These are phyloP conservation scores for Colletotrichum gigasporum DNA, from an alignment of 2,329 filamentous ascomycete species.

Conservation along the genomic window DNA sequence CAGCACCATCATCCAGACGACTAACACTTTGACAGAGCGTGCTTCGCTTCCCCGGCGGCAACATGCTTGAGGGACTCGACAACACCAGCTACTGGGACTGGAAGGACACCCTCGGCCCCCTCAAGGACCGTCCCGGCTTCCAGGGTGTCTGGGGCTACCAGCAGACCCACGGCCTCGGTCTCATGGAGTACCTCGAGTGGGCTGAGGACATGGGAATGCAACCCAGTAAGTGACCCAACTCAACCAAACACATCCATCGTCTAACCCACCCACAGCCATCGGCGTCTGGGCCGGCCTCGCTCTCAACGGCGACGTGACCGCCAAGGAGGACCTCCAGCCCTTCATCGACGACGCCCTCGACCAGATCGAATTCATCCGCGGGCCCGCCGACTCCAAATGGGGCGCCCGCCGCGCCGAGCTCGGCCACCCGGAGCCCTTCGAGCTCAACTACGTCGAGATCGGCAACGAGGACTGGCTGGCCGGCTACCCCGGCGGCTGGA, in stretches of 20 bases:
- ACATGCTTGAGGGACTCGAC: constrained; percentile 63
- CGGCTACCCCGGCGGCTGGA: constrained; percentile 54
- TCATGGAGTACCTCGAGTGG: constrained; percentile 70
- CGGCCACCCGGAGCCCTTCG: constrained; percentile 70
- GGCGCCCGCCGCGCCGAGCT: constrained; percentile 66
- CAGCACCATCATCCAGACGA: background rate
- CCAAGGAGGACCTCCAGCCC: constrained; percentile 60
- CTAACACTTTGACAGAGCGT: constrained; percentile 46
- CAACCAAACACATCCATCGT: background rate
- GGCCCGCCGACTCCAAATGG: constrained; percentile 61
- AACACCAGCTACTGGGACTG: constrained; percentile 58
- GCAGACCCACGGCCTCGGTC: constrained; percentile 69
- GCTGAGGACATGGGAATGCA: constrained; percentile 68
- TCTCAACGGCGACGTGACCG: constrained; percentile 61
- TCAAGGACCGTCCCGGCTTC: constrained; percentile 64
- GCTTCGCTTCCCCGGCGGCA: constrained; percentile 72
- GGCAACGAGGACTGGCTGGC: constrained; percentile 75
- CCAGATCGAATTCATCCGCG: constrained; percentile 71
- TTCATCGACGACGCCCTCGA: constrained; percentile 69
- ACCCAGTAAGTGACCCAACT: constrained; percentile 45
- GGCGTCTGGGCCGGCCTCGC: constrained; percentile 67
- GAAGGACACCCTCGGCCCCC: constrained; percentile 63
- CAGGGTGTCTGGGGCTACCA: constrained; percentile 67
- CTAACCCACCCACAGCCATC: constrained; percentile 49
- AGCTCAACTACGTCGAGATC: constrained; percentile 69